phyloP scores from a whole-genome alignment of 345 rosid genomes.

The Citrus cavaleriei region DNA sequence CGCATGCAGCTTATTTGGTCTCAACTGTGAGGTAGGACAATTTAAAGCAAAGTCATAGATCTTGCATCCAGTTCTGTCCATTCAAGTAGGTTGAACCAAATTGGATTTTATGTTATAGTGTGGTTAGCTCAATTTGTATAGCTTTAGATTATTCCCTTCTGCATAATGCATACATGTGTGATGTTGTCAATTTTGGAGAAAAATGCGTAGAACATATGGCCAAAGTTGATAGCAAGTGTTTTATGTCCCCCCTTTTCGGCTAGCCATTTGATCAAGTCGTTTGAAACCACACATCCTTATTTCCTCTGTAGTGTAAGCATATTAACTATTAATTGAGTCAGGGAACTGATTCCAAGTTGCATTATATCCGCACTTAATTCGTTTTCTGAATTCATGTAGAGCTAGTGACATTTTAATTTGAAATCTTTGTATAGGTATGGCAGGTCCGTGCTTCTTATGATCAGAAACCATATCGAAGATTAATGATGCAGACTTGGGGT shows the following conservation, averaged over 20 bases:
- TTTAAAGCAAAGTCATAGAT: neutral
- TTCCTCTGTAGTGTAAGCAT: neutral
- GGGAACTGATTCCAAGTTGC: neutral
- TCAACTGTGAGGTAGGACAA: conserved; percentile 65
- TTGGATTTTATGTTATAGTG: too few species aligned
- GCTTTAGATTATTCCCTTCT: neutral
- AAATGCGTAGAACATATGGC: too few species aligned
- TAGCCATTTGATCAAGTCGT: neutral
- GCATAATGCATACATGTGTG: neutral
- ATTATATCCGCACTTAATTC: too few species aligned
- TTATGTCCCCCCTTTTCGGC: too few species aligned
- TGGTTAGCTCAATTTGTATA: neutral
- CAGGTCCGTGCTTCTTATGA: conserved; percentile 93
- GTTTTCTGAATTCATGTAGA: neutral
- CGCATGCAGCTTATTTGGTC: conserved; percentile 79
- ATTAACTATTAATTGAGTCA: too few species aligned
- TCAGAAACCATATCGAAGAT: conserved; percentile 84
- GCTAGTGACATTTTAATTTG: neutral
- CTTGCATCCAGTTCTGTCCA: neutral
- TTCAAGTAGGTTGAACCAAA: neutral
- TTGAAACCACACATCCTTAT: neutral
- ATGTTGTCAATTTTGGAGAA: too few species aligned
- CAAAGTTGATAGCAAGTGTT: too few species aligned
- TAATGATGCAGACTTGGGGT: conserved; percentile 99
- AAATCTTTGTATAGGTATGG: conserved; percentile 61